Evolutionary conservation across 148 eudicot genomes (phyloP).

Genomic region (Talinum fruticosum): DNA sequence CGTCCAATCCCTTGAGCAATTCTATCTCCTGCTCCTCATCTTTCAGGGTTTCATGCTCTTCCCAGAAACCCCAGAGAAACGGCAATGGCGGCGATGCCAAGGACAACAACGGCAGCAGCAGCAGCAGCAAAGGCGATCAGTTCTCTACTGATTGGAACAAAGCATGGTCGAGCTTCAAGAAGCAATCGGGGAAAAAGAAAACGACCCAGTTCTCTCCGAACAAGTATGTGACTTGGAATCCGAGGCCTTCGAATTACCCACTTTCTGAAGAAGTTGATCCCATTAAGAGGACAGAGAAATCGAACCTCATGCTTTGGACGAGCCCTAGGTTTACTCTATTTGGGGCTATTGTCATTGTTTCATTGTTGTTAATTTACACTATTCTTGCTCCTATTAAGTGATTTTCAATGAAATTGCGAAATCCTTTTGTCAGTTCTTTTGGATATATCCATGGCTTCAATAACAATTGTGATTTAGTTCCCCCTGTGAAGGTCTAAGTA

Average conservation of each 20-base stretch:
- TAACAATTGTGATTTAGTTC: background rate
- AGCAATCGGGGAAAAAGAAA: constrained; percentile 56
- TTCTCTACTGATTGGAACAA: constrained; percentile 87
- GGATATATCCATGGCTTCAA: background rate
- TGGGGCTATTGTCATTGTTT: constrained; percentile 64
- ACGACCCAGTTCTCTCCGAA: constrained; percentile 53
- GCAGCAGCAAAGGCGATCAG: constrained; percentile 15
- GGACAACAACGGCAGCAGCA: constrained; percentile 11
- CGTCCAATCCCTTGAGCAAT: background rate
- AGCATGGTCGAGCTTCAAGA: constrained; percentile 92
- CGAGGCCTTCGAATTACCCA: constrained; percentile 80
- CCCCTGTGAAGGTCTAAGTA: background rate
- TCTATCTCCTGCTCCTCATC: constrained; percentile 11
- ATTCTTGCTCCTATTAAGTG: constrained; percentile 67
- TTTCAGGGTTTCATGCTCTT: constrained; percentile 38
- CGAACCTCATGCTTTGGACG: constrained; percentile 89
- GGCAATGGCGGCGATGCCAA: constrained; percentile 27
- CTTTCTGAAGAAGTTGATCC: constrained; percentile 96
- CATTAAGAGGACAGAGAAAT: constrained; percentile 83
- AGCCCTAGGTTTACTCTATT: constrained; percentile 81
- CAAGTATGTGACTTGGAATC: constrained; percentile 96
- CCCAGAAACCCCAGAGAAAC: constrained; percentile 36
- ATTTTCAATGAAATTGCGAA: constrained; percentile 13
- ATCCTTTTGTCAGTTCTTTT: background rate
- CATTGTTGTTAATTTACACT: constrained; percentile 72